Conservation (phyloP, 768 basidiomycete species). For the Collybia sordida region DNA sequence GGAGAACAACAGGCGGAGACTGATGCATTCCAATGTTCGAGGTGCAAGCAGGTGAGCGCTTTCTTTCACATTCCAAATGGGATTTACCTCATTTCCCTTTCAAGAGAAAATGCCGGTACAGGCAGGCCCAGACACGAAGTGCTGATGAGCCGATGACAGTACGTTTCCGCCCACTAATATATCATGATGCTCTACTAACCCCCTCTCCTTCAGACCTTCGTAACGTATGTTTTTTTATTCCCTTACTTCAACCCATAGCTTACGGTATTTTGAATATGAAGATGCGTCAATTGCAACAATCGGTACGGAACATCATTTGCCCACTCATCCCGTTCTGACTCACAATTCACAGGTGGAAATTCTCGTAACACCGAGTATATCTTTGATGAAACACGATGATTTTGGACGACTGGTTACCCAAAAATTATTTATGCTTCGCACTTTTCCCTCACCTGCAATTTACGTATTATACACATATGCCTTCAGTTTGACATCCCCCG, state of each 20-base stretch:
- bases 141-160: conserved; percentile 99
- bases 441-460: neutral
- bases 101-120: conserved; percentile 85
- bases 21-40: conserved; percentile 93
- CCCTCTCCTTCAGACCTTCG: conserved; percentile 64
- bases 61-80: neutral
- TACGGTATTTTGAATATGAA: conserved; percentile 3
- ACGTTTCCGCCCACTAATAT: conserved; percentile 25
- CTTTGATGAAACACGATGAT: too few species aligned
- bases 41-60: conserved; percentile 80
- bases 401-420: too few species aligned
- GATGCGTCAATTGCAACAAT: conserved; percentile 27
- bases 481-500: neutral
- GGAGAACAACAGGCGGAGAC: conserved; percentile 92
- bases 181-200: neutral
- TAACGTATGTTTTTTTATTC: conserved; percentile 55
- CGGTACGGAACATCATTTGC: conserved; percentile 18
- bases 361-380: conserved; percentile 24
- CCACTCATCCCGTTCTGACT: neutral
- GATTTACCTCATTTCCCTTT: conserved; percentile 3
- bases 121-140: conserved; percentile 95
- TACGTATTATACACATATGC: neutral
- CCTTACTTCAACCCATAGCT: neutral
- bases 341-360: conserved; percentile 34
- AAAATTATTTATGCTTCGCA: neutral